A percentile compares a stretch with the other conserved stretches of the same genome.
phyloP scores from a whole-genome alignment of 345 rosid species.

The Aquilaria sinensis region DNA sequence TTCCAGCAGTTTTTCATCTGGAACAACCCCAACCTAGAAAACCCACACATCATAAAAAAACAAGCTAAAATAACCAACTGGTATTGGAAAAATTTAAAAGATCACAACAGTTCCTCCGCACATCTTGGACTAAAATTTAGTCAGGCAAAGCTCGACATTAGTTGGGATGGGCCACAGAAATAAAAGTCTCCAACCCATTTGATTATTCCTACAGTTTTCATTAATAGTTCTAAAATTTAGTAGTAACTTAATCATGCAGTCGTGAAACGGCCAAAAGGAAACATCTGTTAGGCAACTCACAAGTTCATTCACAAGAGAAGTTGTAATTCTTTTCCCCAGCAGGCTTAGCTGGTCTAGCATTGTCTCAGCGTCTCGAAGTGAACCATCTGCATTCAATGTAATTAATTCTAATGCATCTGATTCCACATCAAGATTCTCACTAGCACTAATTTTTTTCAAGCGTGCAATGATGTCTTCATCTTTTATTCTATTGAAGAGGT shows the following conservation, averaged over 20 bases:
- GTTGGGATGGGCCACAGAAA: background rate
- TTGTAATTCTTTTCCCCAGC: constrained; percentile 82
- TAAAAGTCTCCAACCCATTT: background rate
- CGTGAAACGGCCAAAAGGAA: constrained; percentile 4
- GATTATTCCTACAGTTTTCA: constrained; percentile 6
- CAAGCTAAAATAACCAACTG: constrained; percentile 5
- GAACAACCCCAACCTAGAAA: constrained; percentile 84
- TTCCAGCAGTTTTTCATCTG: constrained; percentile 89
- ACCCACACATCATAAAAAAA: constrained; percentile 4
- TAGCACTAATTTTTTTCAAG: constrained; percentile 56
- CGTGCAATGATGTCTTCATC: constrained; percentile 67
- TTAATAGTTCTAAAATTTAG: background rate
- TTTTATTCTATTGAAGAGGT: constrained; percentile 85
- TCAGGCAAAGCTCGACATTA: too few relatives aligned
- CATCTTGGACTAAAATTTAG: too few relatives aligned
- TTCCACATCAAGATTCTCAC: constrained; percentile 86
- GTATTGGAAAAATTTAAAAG: background rate
- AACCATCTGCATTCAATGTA: constrained; percentile 91
- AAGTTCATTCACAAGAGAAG: constrained; percentile 84
- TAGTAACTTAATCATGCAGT: background rate
- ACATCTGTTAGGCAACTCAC: constrained; percentile 42
- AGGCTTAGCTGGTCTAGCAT: constrained; percentile 96
- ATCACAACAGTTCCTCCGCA: too few relatives aligned
- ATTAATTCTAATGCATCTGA: constrained; percentile 85
- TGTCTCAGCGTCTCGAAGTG: constrained; percentile 97